Evolutionary conservation across 768 basidiomycete genomes (phyloP), one percentile per base, ranked within the genome.

Genomic region (Boletus huronensis): DNA sequence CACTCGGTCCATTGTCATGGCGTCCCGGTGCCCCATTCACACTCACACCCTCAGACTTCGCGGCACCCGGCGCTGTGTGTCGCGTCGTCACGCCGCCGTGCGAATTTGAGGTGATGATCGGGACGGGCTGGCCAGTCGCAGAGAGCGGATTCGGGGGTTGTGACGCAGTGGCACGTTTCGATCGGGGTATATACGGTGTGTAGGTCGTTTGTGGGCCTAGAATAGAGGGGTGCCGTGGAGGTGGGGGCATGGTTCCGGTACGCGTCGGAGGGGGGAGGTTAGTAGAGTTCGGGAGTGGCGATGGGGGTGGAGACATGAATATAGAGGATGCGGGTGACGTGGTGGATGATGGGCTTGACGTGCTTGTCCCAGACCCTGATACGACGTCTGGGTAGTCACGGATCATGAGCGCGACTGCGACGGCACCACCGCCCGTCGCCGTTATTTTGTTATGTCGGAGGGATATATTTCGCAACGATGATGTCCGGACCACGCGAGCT

Each of bases 331-430:
- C 23, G 9, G 64, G 57, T 23, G 63, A 58, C 1, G 57, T 9
- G 49, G 60, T 8, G 47, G 50, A 46, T 6, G 45, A 44, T 13
- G 62, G 44, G 14, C 45, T 58, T 3, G 59, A 51, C 1, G 5
- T 13, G 32, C 23, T 3, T 31, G 57, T 3, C 2, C 32, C 31
- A 2, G 57, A 43, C 0, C 49, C 64, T 28, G 79, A 75, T 8
- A 85, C 80, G 40, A 87, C 78, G 59, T 97, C 93, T 4, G 93
- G 91, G 66, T 98, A 98, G 70, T 99, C 96, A 48, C 90, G 83
- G 58, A 98, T 94, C 92, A 99, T 95, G 48, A 97, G 79, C 0
- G 96, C 94, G 13, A 98, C 78, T 0, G 93, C 90, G 6, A 98
- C 93, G 8, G 89, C 93, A 32, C 93, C 93, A 6, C 90, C 93